Base-by-base conservation (phyloP, 2,329 filamentous ascomycete species). In the Neonectria ditissima region DNA sequence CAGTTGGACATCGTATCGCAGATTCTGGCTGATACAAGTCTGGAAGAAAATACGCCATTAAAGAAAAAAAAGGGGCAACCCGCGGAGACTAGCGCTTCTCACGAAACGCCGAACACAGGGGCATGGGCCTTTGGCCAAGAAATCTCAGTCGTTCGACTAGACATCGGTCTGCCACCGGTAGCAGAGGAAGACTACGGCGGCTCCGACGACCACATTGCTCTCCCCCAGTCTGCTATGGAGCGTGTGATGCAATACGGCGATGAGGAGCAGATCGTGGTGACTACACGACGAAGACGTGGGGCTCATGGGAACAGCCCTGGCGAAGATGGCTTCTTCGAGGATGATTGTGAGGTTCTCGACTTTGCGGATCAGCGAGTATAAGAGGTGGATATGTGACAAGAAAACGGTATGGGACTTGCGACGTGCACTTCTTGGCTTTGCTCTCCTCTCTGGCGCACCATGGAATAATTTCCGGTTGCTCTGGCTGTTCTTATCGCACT, bases 271-370 rank as follows among this genome's bases (percentile, higher is more conserved):
- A 91, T 96, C 64, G 91, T 97, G 45, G 90, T 95, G 18, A 97
- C 92, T 16, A 95, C 93, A 2, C 86, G 93, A 65, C 85, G 92
- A 55, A 87, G 92, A 63, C 87, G 85, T 43, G 81, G 83, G 41
- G 83, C 82, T 54, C 82, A 85, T 55, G 76, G 80, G 39, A 77
- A 80, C 16, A 81, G 82, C 30, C 75, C 78, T 41, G 89, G 89
- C 47, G 91, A 92, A 61, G 89, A 91, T 59, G 91, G 91, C 2
- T 97, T 97, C 78, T 97, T 97, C 73, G 94, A 97, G 79, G 93
- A 97, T 76, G 94, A 97, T 75, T 96, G 92, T 70, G 93, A 97
- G 77, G 92, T 97, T 61, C 85, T 97, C 66, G 93, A 97, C 80
- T 97, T 96, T 85, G 92, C 93, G 24, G 88, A 89, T 72, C 88